Conservation (phyloP, 768 basidiomycete species). For the Hericium rajendrae region DNA sequence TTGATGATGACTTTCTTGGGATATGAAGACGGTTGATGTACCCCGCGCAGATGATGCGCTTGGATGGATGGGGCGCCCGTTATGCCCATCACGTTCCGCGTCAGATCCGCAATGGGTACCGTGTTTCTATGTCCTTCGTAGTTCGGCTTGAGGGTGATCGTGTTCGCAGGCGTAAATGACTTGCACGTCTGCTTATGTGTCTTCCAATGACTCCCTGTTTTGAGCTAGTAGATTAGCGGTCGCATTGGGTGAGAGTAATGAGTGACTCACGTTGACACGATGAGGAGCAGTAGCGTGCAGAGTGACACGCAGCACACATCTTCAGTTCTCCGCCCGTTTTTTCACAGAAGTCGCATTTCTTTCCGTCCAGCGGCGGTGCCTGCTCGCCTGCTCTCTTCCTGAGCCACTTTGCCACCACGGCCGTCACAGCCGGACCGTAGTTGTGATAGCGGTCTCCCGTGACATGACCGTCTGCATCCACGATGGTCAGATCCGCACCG, state of each 20-base stretch:
- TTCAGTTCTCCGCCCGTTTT: slow-evolving; percentile 35
- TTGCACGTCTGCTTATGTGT: slow-evolving; percentile 38
- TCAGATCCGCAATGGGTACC: slow-evolving; percentile 21
- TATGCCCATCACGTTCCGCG: slow-evolving; percentile 20
- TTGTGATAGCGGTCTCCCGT: slow-evolving; percentile 21
- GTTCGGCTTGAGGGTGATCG: slow-evolving; percentile 36
- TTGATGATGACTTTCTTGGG: slow-evolving; percentile 42
- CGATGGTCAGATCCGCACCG: slow-evolving; percentile 34
- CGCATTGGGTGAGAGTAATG: neutral
- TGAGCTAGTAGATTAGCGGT: neutral
- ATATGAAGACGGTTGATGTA: slow-evolving; percentile 2
- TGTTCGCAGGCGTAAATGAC: slow-evolving; percentile 33
- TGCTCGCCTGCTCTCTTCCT: slow-evolving; percentile 34
- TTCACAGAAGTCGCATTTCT: slow-evolving; percentile 33
- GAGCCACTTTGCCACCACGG: slow-evolving; percentile 36
- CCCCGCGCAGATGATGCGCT: slow-evolving; percentile 9
- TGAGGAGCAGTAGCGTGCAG: slow-evolving; percentile 39
- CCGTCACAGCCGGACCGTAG: slow-evolving; percentile 36
- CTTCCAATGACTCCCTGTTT: slow-evolving; percentile 37
- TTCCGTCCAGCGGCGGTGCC: slow-evolving; percentile 29
- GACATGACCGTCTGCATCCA: slow-evolving; percentile 29
- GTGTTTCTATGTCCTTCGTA: slow-evolving; percentile 19
- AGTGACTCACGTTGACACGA: slow-evolving; percentile 41
- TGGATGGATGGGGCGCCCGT: slow-evolving; percentile 10
- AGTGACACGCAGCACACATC: slow-evolving; percentile 40